Percentiles rank a stretch among this genome's conserved stretches.
Evolutionary conservation across 1,139 yeast genomes (phyloP).

Genomic region (Casaregolazyma suthepensis): DNA sequence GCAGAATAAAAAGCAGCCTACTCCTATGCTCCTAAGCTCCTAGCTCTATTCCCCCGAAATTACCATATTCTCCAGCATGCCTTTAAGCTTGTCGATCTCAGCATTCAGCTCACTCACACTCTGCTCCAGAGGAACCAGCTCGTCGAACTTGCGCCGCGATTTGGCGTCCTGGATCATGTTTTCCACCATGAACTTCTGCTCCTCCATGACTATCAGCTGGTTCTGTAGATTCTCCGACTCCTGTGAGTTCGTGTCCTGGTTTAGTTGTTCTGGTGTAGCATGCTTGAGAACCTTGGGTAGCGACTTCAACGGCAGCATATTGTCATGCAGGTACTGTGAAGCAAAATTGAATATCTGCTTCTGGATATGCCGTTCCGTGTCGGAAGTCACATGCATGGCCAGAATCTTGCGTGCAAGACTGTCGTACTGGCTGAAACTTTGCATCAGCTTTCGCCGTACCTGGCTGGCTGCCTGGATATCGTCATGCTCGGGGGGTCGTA

Average conservation of each 20-base stretch:
- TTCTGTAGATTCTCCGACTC: conserved; percentile 34
- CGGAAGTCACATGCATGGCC: conserved; percentile 28
- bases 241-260: neutral
- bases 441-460: conserved; percentile 39
- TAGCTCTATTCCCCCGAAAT: neutral
- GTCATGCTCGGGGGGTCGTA: conserved; percentile 28
- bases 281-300: conserved; percentile 39
- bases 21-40: too few species aligned
- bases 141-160: conserved; percentile 69
- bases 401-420: conserved; percentile 38
- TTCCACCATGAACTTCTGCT: conserved; percentile 68
- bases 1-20: neutral
- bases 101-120: conserved; percentile 53
- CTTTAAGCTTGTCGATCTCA: conserved; percentile 48
- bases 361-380: conserved; percentile 40
- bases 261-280: conserved; percentile 3
- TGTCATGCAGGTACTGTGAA: conserved; percentile 45
- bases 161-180: conserved; percentile 58
- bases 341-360: conserved; percentile 43
- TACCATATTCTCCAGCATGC: conserved; percentile 42
- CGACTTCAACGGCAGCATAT: conserved; percentile 49
- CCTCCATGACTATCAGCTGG: conserved; percentile 78
- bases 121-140: conserved; percentile 52
- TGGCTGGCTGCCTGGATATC: conserved; percentile 34
- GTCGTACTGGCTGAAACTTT: conserved; percentile 43